Base-by-base conservation (phyloP, 2,329 filamentous ascomycete genomes). In the Exophiala dermatitidis region DNA sequence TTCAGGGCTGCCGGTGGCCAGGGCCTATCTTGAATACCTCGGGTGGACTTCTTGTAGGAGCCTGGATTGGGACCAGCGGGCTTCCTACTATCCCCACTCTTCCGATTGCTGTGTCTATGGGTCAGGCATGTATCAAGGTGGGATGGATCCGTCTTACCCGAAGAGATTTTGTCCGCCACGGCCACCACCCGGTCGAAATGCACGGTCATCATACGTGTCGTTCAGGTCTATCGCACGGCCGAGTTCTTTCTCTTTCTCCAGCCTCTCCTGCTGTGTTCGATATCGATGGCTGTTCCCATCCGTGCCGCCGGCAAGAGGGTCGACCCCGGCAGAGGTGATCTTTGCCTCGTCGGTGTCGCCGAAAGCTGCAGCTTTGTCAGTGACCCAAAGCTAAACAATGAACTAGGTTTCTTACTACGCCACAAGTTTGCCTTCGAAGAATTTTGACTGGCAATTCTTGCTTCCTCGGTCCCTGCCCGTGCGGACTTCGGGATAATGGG, bases 401-500 rank as follows among this genome's bases (percentile, higher is more conserved):
- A 44, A n/a, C 33, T 12, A 26, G 40, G 19, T 2, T 32, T 62
- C 66, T 60, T 65, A 71, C 72, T 65, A 34, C 59, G 54, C 70
- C 70, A 71, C 5, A 48, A 59, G 5, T 50, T 52, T n/a, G 71
- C 56, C 28, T 62, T 43, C 5, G 46, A 28, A 38, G 64, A 60
- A 41, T 71, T 65, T 5, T 49, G 30, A 43, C 63, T 31, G 12
- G 66, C 66, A 29, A 65, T 30, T 8, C 57, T 61, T 8, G 66
- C 61, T 26, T 64, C 66, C 3, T 60, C 48, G 1, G 69, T 65
- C 19, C 67, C 68, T 4, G 55, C 48, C 3, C 63, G 51, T 50
- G 71, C 69, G 2, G 65, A 65, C 34, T 60, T 52, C 9, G 69
- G 60, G 12, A 72, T 64, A 60, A 48, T 62, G 48, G 5, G 65